Percentiles rank a stretch among this genome's conserved stretches.
These are phyloP conservation scores for Daldinia concentrica DNA, from an alignment of 495 filamentous ascomycete genomes.

Conservation along the genomic window DNA sequence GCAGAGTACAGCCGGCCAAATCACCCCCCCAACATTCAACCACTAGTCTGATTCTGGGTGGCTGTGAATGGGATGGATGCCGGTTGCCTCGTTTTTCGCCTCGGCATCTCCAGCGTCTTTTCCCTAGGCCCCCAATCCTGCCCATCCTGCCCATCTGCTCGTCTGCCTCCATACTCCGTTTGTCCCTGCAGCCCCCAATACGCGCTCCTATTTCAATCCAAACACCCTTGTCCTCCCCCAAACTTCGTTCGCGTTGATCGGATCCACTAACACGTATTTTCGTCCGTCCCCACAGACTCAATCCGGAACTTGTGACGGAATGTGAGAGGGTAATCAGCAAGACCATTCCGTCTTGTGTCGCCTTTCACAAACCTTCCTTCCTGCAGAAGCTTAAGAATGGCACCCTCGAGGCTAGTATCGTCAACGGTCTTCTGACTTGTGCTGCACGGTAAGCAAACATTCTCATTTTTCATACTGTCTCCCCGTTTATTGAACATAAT, in stretches of 20 bases:
- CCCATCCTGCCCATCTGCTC: slow-evolving; percentile 1
- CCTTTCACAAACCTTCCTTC: slow-evolving; percentile 63
- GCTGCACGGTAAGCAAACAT: slow-evolving; percentile 56
- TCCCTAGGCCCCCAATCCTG: slow-evolving; percentile 22
- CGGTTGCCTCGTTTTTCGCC: slow-evolving; percentile 44
- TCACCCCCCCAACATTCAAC: slow-evolving; percentile 23
- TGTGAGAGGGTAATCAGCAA: slow-evolving; percentile 61
- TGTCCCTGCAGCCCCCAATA: slow-evolving; percentile 38
- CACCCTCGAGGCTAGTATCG: slow-evolving; percentile 56
- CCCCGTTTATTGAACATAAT: slow-evolving; percentile 9
- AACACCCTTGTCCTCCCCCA: slow-evolving; percentile 39
- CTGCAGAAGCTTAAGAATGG: slow-evolving; percentile 59
- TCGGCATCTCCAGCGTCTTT: slow-evolving; percentile 42
- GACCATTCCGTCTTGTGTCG: slow-evolving; percentile 61
- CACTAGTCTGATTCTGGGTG: slow-evolving; percentile 31
- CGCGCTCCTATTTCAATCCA: slow-evolving; percentile 34
- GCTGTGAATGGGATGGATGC: slow-evolving; percentile 38
- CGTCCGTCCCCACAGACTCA: slow-evolving; percentile 51
- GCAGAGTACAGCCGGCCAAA: slow-evolving; percentile 39
- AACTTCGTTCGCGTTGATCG: slow-evolving; percentile 43
- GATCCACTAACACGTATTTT: slow-evolving; percentile 46
- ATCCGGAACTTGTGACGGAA: slow-evolving; percentile 58
- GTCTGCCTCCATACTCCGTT: slow-evolving; percentile 10
- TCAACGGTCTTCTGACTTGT: slow-evolving; percentile 59
- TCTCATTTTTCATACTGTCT: slow-evolving; percentile 13